Evolutionary conservation across 176 grass and related monocot species (phyloP).

Genomic region (Carex parvula): DNA sequence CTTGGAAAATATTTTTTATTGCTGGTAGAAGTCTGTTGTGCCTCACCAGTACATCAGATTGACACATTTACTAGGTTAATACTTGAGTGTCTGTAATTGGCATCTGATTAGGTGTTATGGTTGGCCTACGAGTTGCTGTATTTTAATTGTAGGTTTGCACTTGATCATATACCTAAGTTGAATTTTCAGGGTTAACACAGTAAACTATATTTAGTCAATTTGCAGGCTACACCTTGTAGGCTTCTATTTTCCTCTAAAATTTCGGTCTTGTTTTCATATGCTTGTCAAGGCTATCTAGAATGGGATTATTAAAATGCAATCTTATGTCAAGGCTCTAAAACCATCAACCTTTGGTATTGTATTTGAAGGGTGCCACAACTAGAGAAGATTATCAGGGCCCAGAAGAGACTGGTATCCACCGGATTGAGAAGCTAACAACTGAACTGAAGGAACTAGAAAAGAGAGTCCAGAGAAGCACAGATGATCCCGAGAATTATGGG

Average conservation of each 20-base stretch:
- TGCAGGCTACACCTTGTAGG: background rate
- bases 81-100: background rate
- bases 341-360: constrained; percentile 10
- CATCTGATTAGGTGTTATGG: background rate
- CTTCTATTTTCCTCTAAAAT: background rate
- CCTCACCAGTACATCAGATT: background rate
- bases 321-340: background rate
- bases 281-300: background rate
- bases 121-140: background rate
- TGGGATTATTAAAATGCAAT: background rate
- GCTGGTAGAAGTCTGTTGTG: background rate
- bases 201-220: background rate
- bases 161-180: background rate
- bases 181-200: background rate
- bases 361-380: constrained; percentile 34
- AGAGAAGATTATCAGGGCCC: constrained; percentile 45
- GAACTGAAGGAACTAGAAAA: constrained; percentile 90
- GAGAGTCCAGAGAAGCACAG: constrained; percentile 78
- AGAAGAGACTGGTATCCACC: constrained; percentile 59
- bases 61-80: background rate
- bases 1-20: background rate
- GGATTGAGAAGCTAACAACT: constrained; percentile 68
- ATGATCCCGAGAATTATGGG: constrained; percentile 50
- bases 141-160: background rate
- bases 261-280: background rate